These are phyloP conservation scores for Rubus parviflorus DNA, from an alignment of 306 rosid species.

Conservation along the genomic window DNA sequence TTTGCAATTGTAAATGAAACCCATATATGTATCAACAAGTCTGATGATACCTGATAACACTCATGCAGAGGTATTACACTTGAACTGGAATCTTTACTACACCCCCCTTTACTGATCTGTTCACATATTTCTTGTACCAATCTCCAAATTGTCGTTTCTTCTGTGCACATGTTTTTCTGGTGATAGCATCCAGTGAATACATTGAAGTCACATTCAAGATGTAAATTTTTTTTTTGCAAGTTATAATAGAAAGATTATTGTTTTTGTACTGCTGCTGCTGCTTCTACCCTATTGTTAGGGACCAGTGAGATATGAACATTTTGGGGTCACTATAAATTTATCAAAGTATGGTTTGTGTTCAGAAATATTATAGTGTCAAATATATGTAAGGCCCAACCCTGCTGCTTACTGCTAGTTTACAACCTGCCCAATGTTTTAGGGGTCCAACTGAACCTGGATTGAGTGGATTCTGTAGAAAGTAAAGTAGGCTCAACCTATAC, in stretches of 20 bases:
- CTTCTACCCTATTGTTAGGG: neutral
- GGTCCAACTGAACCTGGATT: neutral
- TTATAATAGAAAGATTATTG: neutral
- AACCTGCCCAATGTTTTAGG: constrained; percentile 6
- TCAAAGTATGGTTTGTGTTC: neutral
- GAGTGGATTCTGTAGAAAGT: neutral
- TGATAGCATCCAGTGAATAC: neutral
- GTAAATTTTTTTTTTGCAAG: neutral
- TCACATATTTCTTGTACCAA: neutral
- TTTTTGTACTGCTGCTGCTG: neutral
- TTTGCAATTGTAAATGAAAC: constrained; percentile 45
- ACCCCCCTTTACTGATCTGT: neutral
- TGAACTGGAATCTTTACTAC: neutral
- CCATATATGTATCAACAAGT: constrained; percentile 24
- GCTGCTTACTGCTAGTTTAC: neutral
- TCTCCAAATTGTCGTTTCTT: neutral
- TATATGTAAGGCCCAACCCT: neutral
- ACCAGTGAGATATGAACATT: neutral
- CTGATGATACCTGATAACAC: constrained; percentile 11
- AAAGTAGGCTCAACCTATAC: neutral
- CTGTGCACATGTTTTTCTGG: neutral
- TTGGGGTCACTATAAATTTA: neutral
- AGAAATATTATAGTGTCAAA: neutral
- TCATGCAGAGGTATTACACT: constrained; percentile 13
- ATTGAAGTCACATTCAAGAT: neutral